phyloP scores from a whole-genome alignment of 768 basidiomycete species.

The Suillus subalutaceus region DNA sequence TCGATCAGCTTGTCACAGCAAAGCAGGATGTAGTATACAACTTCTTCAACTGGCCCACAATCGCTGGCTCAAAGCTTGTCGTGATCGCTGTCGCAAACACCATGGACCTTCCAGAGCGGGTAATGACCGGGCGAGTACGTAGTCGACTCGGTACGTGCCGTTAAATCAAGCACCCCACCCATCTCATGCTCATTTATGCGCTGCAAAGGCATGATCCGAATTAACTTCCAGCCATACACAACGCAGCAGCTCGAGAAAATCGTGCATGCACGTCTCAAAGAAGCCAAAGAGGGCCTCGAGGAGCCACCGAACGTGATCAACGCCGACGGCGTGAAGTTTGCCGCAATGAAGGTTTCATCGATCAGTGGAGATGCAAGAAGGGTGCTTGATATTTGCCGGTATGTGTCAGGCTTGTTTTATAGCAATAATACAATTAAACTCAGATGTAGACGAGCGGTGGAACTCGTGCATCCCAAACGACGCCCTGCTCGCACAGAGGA shows the following conservation, averaged over 20 bases:
- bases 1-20: conserved; percentile 93
- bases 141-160: conserved; percentile 77
- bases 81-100: conserved; percentile 98
- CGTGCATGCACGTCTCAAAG: conserved; percentile 77
- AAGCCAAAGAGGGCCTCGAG: conserved; percentile 54
- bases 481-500: conserved; percentile 67
- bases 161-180: background rate
- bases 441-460: conserved; percentile 73
- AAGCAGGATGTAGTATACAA: conserved; percentile 99
- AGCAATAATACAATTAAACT: conserved; percentile 1
- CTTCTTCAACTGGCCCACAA: conserved; percentile 99
- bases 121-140: conserved; percentile 89
- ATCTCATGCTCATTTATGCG: conserved; percentile 1
- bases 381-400: conserved; percentile 92
- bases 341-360: conserved; percentile 73
- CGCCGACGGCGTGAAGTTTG: conserved; percentile 79
- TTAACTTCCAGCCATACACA: conserved; percentile 90
- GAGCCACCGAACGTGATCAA: conserved; percentile 57
- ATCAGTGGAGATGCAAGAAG: conserved; percentile 95
- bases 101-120: conserved; percentile 95
- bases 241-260: conserved; percentile 81
- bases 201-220: conserved; percentile 77
- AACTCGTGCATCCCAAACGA: conserved; percentile 60
- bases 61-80: conserved; percentile 83
- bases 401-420: conserved; percentile 21